Evolutionary conservation across 192 early-diverging fungal species (phyloP).

Genomic region (Rhizophagus prolifer): DNA sequence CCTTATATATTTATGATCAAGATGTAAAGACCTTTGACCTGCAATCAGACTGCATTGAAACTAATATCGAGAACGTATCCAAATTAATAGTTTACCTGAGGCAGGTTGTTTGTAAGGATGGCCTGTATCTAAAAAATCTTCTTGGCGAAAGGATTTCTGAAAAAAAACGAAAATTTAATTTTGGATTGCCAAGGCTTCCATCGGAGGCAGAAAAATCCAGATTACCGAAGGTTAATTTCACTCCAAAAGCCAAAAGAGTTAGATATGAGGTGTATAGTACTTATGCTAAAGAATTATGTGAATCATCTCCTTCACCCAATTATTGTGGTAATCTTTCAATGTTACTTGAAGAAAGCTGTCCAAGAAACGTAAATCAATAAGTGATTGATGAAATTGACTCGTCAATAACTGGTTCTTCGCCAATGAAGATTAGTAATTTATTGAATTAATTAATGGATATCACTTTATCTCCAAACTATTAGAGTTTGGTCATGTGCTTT

Average conservation of each 20-base stretch:
- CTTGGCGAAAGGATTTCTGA: background rate
- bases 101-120: constrained; percentile 14
- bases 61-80: constrained; percentile 1
- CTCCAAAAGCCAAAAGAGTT: constrained; percentile 2
- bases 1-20: constrained; percentile 22
- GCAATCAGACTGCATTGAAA: constrained; percentile 1
- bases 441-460: too few species aligned
- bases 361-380: too few species aligned
- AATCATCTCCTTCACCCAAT: too few species aligned
- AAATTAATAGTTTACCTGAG: constrained; percentile 16
- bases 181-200: too few species aligned
- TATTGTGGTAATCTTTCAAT: background rate
- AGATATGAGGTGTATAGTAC: background rate
- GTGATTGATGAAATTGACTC: background rate
- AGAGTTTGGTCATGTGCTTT: too few species aligned
- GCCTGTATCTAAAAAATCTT: background rate
- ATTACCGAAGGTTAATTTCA: background rate
- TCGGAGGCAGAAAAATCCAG: too few species aligned
- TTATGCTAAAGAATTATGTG: background rate
- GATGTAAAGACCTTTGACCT: background rate
- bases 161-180: background rate
- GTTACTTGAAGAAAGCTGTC: background rate
- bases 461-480: too few species aligned
- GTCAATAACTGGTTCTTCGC: too few species aligned
- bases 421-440: too few species aligned